Evolutionary conservation across 805 yeast genomes (phyloP).

Genomic region (Candida insectalens): DNA sequence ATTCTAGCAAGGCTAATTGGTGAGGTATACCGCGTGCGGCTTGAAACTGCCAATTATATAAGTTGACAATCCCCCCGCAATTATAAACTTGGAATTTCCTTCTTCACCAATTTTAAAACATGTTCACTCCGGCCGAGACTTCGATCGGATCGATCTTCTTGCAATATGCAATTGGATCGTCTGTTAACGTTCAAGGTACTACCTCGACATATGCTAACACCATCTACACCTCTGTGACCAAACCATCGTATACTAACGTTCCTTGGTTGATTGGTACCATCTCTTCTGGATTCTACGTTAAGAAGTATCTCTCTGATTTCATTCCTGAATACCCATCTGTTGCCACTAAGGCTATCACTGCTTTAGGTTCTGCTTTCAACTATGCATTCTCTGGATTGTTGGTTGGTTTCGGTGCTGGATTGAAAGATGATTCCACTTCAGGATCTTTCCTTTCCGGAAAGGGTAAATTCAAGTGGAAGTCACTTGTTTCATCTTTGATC

Average conservation of each 20-base stretch:
- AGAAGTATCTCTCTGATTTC: constrained; percentile 19
- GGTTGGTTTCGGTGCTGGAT: constrained; percentile 38
- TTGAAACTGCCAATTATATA: too few relatives aligned
- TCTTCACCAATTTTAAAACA: constrained; percentile 5
- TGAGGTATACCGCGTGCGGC: too few relatives aligned
- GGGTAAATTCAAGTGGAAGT: constrained; percentile 34
- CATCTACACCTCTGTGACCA: constrained; percentile 22
- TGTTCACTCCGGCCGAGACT: constrained; percentile 38
- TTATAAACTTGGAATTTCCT: background rate
- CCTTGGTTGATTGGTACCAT: constrained; percentile 29
- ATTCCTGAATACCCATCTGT: constrained; percentile 2
- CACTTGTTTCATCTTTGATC: constrained; percentile 32
- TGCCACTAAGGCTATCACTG: constrained; percentile 5
- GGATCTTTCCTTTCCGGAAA: constrained; percentile 46
- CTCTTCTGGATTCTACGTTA: constrained; percentile 18
- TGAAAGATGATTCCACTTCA: constrained; percentile 44
- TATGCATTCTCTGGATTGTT: constrained; percentile 27
- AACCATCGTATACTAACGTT: constrained; percentile 17
- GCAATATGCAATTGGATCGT: constrained; percentile 36
- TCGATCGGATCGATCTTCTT: constrained; percentile 37
- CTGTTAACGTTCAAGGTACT: constrained; percentile 28
- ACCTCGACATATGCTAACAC: constrained; percentile 39
- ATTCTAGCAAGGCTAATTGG: too few relatives aligned
- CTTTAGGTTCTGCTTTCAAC: constrained; percentile 1
- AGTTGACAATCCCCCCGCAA: too few relatives aligned